Base-by-base conservation (phyloP, 768 basidiomycete species). In the Auricularia sp. region DNA sequence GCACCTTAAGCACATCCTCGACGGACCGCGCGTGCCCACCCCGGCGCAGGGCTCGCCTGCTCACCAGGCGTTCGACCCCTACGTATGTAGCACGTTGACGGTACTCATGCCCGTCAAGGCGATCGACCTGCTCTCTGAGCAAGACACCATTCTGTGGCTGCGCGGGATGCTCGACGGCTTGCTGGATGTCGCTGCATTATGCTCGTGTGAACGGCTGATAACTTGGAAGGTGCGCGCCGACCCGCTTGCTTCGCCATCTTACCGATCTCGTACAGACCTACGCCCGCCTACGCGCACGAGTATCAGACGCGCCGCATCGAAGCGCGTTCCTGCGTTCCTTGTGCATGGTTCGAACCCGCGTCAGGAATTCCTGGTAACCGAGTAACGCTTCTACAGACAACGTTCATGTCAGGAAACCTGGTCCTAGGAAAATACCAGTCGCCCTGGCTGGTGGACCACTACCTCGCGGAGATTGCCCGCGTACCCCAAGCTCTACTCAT, bases 401-500 rank as follows among this genome's bases (percentile, higher is more conserved):
- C 56, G 34, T 59, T 59, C 56, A 59, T 59, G 56, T 59, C 56
- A 6, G 56, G 56, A 10, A 59, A 29, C 56, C 24, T 59, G 21
- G 56, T 59, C 6, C 56, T 59, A 4, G 56, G 56, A 13, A 29
- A 35, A 10, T 59, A 33, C 34, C 56, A 59, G 24, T 24, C 56
- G 13, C 56, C 56, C 16, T 59, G 56, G 56, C 21, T 59, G 61
- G 75, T 85, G 1, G 83, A 88, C 54, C 81, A 77, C 36, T 86
- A 90, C 69, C 89, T 88, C 71, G 71, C 70, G 61, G 89, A 90
- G 70, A 84, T 81, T 0, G 75, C 86, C 6, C 86, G 85, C 1
- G 66, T 84, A n/a, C 73, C 79, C 13, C 62, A 36, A 39, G 62
- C 34, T 10, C 62, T 63, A 7, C 42, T 58, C 21, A 54, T 29